These are phyloP conservation scores for Endocalyx cinctus DNA, from an alignment of 2,329 filamentous ascomycete genomes.

Conservation along the genomic window DNA sequence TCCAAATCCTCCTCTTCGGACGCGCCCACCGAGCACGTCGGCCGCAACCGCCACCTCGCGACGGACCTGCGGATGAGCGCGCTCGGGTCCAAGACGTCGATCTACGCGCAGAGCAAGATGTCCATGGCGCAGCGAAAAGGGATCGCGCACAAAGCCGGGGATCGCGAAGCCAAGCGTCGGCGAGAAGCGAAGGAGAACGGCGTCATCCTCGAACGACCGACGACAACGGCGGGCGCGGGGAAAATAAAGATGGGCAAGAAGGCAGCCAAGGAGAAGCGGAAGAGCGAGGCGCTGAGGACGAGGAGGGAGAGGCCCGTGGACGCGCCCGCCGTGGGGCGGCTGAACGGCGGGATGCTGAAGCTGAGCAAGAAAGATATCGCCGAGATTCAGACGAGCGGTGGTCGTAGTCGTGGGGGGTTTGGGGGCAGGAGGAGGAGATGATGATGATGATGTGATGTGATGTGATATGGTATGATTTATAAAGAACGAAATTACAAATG, in stretches of 20 bases:
- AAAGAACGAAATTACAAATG: too few species aligned
- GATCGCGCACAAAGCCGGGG: constrained; percentile 63
- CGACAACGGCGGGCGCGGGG: constrained; percentile 21
- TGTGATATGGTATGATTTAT: background rate
- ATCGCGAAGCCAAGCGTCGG: constrained; percentile 66
- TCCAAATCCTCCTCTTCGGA: background rate
- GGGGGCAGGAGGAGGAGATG: constrained; percentile 19
- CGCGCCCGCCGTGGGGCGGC: constrained; percentile 72
- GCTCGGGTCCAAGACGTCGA: constrained; percentile 71
- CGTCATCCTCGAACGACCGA: constrained; percentile 69
- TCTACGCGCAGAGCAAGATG: constrained; percentile 80
- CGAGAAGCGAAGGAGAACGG: constrained; percentile 85
- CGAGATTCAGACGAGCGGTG: constrained; percentile 21
- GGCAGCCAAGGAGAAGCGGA: constrained; percentile 34
- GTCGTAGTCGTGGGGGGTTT: constrained; percentile 5
- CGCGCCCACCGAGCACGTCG: constrained; percentile 34
- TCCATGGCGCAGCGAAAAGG: constrained; percentile 82
- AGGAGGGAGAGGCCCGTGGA: constrained; percentile 47
- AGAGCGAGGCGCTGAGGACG: constrained; percentile 18
- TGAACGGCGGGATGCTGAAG: constrained; percentile 67
- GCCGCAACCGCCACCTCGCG: constrained; percentile 74
- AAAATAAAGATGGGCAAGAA: constrained; percentile 26
- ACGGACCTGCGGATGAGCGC: constrained; percentile 79
- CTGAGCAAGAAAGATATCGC: constrained; percentile 72
- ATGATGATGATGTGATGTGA: constrained; percentile 10